Evolutionary conservation across 1,284 basidiomycete species (phyloP), one percentile per base, ranked within the genome.

Genomic region (Puccinia novopanici): DNA sequence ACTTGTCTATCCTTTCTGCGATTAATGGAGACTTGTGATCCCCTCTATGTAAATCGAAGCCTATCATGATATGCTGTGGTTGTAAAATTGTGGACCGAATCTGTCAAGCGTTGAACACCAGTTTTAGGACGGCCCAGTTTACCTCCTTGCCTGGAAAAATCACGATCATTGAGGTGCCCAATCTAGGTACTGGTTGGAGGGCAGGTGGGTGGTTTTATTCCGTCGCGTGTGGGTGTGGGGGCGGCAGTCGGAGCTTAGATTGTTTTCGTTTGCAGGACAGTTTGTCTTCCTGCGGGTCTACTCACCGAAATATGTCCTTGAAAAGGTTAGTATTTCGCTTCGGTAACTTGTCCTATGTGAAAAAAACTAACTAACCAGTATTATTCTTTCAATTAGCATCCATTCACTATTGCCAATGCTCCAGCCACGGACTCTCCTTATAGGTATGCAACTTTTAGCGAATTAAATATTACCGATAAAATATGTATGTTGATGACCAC

Each of bases 331-430:
- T 40, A 40, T 40, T 74, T 59, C 9, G 52, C 27, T 37, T 8
- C 1, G 9, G 22, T 13, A 15, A 13, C 37, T 57, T 74, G 2
- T 9, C 24, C 37, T 17, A 30, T 55, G 6, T 55, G 9, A 34
- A 34, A 34, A 34, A 34, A 19, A 8, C 3, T n/a, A 54, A n/a
- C 54, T 52, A 37, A 72, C 54, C 24, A 67, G 40, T 13, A n/a
- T 48, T 45, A 22, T 48, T 48, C 13, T 19, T 59, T 71, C n/a
- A 63, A 30, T 78, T n/a, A 80, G 77, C 77, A 80, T 73, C 77
- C 77, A 59, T 80, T 80, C 57, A 80, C 70, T 27, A 80, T 80
- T 55, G 70, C 77, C 2, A 80, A 80, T 65, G 77, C 77, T 17
- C 77, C 77, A 17, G 67, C 77, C 2, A 73, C 67, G 19, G 55